These are phyloP conservation scores for Pseudohalonectria lignicola DNA, from an alignment of 2,329 filamentous ascomycete species.

Conservation along the genomic window DNA sequence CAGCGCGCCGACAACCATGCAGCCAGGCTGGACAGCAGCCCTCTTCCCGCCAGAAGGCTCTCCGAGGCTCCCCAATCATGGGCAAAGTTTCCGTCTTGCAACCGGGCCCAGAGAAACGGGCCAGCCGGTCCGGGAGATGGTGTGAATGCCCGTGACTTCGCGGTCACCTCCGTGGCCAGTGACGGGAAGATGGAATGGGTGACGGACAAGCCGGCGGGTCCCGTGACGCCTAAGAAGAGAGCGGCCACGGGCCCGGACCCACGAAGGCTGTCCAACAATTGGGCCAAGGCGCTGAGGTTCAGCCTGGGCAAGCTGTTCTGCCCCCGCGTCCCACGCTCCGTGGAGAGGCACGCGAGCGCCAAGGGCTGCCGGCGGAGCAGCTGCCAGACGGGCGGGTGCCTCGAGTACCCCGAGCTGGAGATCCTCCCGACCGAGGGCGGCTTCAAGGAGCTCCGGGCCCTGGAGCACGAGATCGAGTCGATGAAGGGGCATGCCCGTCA, in stretches of 20 bases:
- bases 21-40: background rate
- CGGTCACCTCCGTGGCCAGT: slow-evolving; percentile 10
- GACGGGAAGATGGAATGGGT: slow-evolving; percentile 13
- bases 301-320: slow-evolving; percentile 14
- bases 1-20: slow-evolving; percentile 1
- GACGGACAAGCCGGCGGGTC: too few species aligned
- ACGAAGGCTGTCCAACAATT: background rate
- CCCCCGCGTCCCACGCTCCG: slow-evolving; percentile 3
- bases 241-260: background rate
- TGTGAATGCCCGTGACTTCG: slow-evolving; percentile 18
- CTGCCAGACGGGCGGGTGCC: slow-evolving; percentile 5
- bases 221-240: too few species aligned
- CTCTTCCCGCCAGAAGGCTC: background rate
- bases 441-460: slow-evolving; percentile 9
- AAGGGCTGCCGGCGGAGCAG: slow-evolving; percentile 4
- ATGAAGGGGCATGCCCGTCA: slow-evolving; percentile 6
- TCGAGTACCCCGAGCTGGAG: slow-evolving; percentile 14
- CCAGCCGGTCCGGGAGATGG: slow-evolving; percentile 12
- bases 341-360: background rate
- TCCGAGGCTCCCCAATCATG: slow-evolving; percentile 16
- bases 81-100: slow-evolving; percentile 21
- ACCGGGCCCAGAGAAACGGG: slow-evolving; percentile 15
- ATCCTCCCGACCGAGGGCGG: slow-evolving; percentile 8
- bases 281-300: background rate
- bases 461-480: slow-evolving; percentile 10